Percentiles rank a stretch among this genome's conserved stretches.
phyloP scores from a whole-genome alignment of 352 stramenopile genomes.

The Pythium brachiatum region DNA sequence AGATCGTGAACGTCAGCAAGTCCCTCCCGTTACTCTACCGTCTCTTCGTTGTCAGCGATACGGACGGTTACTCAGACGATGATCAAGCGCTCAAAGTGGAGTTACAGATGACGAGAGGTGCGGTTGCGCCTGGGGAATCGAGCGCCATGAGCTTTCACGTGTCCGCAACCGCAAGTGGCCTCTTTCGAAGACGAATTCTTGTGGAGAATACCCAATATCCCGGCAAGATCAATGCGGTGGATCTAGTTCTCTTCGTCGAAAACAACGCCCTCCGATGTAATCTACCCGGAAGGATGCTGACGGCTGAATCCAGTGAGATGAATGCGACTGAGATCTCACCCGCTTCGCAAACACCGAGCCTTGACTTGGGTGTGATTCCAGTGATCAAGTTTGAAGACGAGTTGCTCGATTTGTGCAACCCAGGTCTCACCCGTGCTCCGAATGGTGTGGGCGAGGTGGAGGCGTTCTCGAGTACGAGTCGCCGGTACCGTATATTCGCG shows the following conservation, averaged over 20 bases:
- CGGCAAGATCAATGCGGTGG: constrained; percentile 72
- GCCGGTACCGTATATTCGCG: constrained; percentile 62
- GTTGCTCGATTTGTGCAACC: constrained; percentile 12
- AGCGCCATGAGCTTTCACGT: constrained; percentile 58
- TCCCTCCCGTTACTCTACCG: constrained; percentile 70
- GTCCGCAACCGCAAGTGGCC: constrained; percentile 63
- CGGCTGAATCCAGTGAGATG: background rate
- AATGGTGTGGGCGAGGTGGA: constrained; percentile 31
- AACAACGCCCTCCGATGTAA: constrained; percentile 54
- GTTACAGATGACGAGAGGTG: constrained; percentile 68
- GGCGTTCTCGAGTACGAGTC: constrained; percentile 16
- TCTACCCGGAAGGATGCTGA: constrained; percentile 5
- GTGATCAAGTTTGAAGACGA: constrained; percentile 76
- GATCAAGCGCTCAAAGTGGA: constrained; percentile 68
- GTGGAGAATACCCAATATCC: constrained; percentile 85
- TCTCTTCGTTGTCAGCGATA: constrained; percentile 61
- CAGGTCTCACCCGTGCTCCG: background rate
- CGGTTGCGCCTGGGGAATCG: constrained; percentile 60
- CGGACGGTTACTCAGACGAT: constrained; percentile 74
- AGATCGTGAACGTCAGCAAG: constrained; percentile 83
- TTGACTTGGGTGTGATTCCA: constrained; percentile 65
- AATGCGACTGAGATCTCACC: background rate
- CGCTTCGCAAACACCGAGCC: background rate
- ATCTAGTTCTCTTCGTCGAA: constrained; percentile 84
- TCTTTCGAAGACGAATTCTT: constrained; percentile 78